Base-by-base conservation (phyloP, 768 basidiomycete species). In the Xanthoconium purpureum region DNA sequence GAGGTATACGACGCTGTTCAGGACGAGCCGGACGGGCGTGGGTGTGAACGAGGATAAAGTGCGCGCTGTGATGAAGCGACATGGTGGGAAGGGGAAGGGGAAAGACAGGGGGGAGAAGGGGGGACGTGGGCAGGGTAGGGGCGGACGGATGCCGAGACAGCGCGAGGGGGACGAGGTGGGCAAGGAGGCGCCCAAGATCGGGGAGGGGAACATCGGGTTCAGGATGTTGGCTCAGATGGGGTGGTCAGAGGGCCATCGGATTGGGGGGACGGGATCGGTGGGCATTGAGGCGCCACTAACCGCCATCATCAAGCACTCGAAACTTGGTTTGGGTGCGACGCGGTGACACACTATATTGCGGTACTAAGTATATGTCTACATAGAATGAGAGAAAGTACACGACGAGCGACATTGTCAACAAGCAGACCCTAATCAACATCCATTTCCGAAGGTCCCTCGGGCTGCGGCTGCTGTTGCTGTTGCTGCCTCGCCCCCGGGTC, bases 151-250 rank as follows among this genome's bases (percentile, higher is more conserved):
- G 55, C 80, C 83, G 18, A 75, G 75, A 55, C 88, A 89, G 52
- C 77, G 74, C 46, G 94, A 97, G 35, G 94, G 94, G 29, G 93
- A 95, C 49, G 85, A 87, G 60, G 92, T 97, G 45, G 94, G 94
- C 15, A 87, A 87, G 77, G 85, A 86, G 47, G 92, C 91, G 14
- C 89, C 89, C 2, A 92, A 87, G 74, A 88, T 98, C 52, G 86
- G 82, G 14, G 77, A 81, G 59, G 75, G 82, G 3, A 98, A 98
- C 63, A 66, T 94, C 48, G 96, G 96, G 0, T 97, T 96, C 75
- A 83, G 74, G 74, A 82, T 98, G 84, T 69, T 98, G 59, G 84
- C 87, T 15, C 77, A 81, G 57, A 97, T 98, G 95, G 95, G 95
- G 40, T 96, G 94, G 94, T 69, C 82, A 4, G 90, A 93, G 63